These are phyloP conservation scores for Penicillium sp. DNA, from an alignment of 2,329 filamentous ascomycete species.

Conservation along the genomic window DNA sequence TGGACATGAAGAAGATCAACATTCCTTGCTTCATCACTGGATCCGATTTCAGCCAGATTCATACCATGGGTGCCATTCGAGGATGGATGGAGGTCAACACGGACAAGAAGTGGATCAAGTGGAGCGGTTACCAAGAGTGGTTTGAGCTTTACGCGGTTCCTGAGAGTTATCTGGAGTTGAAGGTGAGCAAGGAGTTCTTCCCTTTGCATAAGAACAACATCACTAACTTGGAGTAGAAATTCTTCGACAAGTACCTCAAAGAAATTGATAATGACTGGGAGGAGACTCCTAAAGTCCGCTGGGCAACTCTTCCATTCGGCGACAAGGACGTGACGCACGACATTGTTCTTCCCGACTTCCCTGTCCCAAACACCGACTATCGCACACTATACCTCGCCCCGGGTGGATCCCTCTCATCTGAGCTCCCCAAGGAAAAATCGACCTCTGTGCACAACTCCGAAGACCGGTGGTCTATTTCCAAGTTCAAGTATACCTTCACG, in stretches of 20 bases:
- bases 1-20: slow-evolving; percentile 40
- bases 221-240: slow-evolving; percentile 24
- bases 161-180: slow-evolving; percentile 41
- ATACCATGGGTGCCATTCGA: slow-evolving; percentile 43
- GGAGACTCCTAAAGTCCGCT: slow-evolving; percentile 51
- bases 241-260: slow-evolving; percentile 54
- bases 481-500: slow-evolving; percentile 48
- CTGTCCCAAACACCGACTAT: slow-evolving; percentile 40
- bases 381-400: slow-evolving; percentile 35
- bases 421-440: slow-evolving; percentile 1
- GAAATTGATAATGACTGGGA: slow-evolving; percentile 52
- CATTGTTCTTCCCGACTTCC: slow-evolving; percentile 41
- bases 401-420: slow-evolving; percentile 10
- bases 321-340: slow-evolving; percentile 33
- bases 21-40: slow-evolving; percentile 41
- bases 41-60: slow-evolving; percentile 38
- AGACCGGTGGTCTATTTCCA: slow-evolving; percentile 22
- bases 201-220: background rate
- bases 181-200: background rate
- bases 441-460: slow-evolving; percentile 41
- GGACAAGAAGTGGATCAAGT: slow-evolving; percentile 50
- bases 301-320: slow-evolving; percentile 46
- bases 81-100: slow-evolving; percentile 43
- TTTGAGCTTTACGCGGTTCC: slow-evolving; percentile 46
- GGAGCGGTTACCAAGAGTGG: slow-evolving; percentile 50